Conservation (phyloP, 768 basidiomycete genomes). For the Mycena kentingensis region DNA sequence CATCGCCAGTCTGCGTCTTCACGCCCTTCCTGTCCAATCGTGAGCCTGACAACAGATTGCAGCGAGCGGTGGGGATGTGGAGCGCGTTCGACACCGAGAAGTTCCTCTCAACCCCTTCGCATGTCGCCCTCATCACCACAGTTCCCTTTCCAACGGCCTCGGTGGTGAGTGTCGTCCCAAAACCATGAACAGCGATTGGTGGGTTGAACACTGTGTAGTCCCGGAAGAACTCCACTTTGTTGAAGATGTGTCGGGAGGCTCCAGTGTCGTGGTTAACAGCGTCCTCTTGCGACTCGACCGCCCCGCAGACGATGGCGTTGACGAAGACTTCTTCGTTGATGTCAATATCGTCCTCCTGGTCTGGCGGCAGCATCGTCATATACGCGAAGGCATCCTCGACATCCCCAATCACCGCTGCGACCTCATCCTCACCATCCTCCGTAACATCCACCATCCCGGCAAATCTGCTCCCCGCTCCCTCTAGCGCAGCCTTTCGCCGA, state of each 20-base stretch:
- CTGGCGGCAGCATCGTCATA: too few relatives aligned
- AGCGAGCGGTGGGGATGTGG: slow-evolving; percentile 9
- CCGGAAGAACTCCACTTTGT: neutral
- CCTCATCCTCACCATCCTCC: neutral
- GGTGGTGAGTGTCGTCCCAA: slow-evolving; percentile 8
- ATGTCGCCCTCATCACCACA: slow-evolving; percentile 1
- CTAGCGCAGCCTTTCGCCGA: neutral
- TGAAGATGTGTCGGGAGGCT: slow-evolving; percentile 10
- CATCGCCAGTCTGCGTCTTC: slow-evolving; percentile 4
- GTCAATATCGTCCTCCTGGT: neutral
- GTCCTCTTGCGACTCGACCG: neutral
- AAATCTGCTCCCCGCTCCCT: neutral
- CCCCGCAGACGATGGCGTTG: neutral
- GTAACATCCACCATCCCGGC: slow-evolving; percentile 3
- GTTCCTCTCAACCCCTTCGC: neutral
- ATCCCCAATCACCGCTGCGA: neutral
- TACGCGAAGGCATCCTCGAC: neutral
- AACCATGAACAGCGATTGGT: slow-evolving; percentile 10
- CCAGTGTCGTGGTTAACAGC: slow-evolving; percentile 10
- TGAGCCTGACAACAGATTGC: slow-evolving; percentile 19
- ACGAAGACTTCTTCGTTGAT: neutral
- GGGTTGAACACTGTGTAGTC: slow-evolving; percentile 1
- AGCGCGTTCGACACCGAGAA: slow-evolving; percentile 11
- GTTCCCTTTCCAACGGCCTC: slow-evolving; percentile 14
- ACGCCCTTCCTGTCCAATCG: slow-evolving; percentile 17